A percentile compares a stretch with the other conserved stretches of the same genome.
Conservation (phyloP, 148 eudicot genomes). For the Rhododendron vialii region DNA sequence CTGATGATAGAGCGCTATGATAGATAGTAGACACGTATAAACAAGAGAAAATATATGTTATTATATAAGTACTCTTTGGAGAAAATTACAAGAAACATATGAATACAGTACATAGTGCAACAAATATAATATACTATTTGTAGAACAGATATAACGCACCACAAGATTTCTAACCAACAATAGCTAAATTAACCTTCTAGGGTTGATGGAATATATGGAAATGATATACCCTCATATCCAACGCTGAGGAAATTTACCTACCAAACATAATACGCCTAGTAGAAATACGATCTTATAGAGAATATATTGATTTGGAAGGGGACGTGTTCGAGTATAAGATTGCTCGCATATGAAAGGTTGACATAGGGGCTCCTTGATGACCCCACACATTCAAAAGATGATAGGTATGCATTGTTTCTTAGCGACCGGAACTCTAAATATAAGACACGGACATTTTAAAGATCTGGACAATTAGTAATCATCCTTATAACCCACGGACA, state of each 20-base stretch:
- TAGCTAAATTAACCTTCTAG: not conserved
- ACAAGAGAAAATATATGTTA: conserved; percentile 40
- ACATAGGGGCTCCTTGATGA: not conserved
- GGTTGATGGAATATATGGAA: not conserved
- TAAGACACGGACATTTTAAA: not conserved
- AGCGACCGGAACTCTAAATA: not conserved
- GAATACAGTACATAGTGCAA: conserved; percentile 2
- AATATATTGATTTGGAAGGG: not conserved
- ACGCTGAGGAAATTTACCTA: not conserved
- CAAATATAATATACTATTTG: not conserved
- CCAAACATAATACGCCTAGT: not conserved
- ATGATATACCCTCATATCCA: not conserved
- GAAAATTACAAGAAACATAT: conserved; percentile 17
- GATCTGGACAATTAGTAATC: not conserved
- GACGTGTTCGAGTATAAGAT: not conserved
- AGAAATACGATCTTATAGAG: not conserved
- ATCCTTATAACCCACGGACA: not conserved
- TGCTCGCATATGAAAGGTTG: not conserved
- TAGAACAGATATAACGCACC: not conserved
- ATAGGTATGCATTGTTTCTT: not conserved
- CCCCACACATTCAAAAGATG: not conserved
- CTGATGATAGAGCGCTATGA: conserved; percentile 79
- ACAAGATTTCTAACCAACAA: not conserved
- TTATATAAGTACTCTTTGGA: conserved; percentile 22
- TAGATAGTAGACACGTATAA: conserved; percentile 62